Percentiles rank a stretch among this genome's conserved stretches.
phyloP scores from a whole-genome alignment of 2,329 filamentous ascomycete genomes.

The Cytospora schulzeri region DNA sequence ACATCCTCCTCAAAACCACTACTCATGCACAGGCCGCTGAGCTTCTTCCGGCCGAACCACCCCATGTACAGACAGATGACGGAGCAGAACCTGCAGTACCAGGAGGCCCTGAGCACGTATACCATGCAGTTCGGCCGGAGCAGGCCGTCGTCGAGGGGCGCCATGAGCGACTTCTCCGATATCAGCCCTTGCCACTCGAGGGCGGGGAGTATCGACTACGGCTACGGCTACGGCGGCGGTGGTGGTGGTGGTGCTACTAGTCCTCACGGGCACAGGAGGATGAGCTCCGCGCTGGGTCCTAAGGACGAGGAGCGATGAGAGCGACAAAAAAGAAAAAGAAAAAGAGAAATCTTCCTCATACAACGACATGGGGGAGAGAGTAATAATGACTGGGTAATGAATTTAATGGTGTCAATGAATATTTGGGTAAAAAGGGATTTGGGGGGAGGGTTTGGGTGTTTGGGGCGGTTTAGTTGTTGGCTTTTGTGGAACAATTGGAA shows the following conservation, averaged over 20 bases:
- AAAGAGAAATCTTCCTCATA: too few relatives aligned
- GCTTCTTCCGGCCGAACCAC: slow-evolving; percentile 35
- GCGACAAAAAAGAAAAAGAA: too few relatives aligned
- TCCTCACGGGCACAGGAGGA: background rate
- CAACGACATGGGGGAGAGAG: too few relatives aligned
- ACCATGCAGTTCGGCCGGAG: slow-evolving; percentile 48
- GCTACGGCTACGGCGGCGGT: background rate
- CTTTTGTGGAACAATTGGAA: background rate
- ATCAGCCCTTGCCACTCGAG: slow-evolving; percentile 51
- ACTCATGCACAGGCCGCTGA: slow-evolving; percentile 21
- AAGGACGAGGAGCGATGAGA: background rate
- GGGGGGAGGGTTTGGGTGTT: too few relatives aligned
- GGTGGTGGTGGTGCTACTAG: too few relatives aligned
- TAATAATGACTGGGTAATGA: background rate
- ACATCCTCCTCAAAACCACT: slow-evolving; percentile 32
- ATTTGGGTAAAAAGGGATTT: background rate
- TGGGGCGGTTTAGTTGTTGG: background rate
- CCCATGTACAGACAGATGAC: slow-evolving; percentile 50
- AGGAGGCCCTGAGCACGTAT: slow-evolving; percentile 50
- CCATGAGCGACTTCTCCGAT: slow-evolving; percentile 33
- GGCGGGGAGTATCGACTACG: slow-evolving; percentile 38
- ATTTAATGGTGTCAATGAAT: background rate
- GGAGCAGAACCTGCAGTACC: slow-evolving; percentile 48
- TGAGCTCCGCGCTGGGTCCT: background rate
- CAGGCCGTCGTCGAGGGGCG: slow-evolving; percentile 20